Percentiles rank a stretch among this genome's conserved stretches.
These are phyloP conservation scores for Saturnispora zaruensis DNA, from an alignment of 805 yeast genomes.

Conservation along the genomic window DNA sequence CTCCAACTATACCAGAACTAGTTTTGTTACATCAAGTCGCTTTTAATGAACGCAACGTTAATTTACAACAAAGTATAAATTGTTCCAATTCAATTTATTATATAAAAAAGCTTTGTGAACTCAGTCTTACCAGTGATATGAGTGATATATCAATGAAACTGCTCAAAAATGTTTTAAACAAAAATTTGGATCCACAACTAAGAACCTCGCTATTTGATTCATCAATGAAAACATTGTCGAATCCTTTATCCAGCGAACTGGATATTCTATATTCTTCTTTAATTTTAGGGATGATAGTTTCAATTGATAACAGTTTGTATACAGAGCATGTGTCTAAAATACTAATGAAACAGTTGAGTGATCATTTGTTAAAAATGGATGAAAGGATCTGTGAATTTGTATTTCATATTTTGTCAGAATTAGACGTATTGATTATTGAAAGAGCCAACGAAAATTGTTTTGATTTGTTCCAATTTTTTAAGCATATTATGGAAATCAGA, in stretches of 20 bases:
- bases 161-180: neutral
- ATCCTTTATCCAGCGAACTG: neutral
- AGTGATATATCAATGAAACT: neutral
- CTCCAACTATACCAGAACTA: neutral
- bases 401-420: slow-evolving; percentile 7
- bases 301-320: slow-evolving; percentile 5
- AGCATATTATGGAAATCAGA: slow-evolving; percentile 9
- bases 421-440: slow-evolving; percentile 6
- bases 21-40: neutral
- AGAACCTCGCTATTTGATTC: neutral
- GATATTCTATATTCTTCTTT: slow-evolving; percentile 7
- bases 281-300: slow-evolving; percentile 9
- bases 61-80: neutral
- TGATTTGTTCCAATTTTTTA: slow-evolving; percentile 9
- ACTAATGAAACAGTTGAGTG: slow-evolving; percentile 1
- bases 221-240: neutral
- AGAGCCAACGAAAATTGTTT: slow-evolving; percentile 1
- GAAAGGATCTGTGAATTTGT: slow-evolving; percentile 7
- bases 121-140: neutral
- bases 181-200: neutral
- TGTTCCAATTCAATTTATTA: neutral
- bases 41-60: neutral
- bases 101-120: slow-evolving; percentile 1
- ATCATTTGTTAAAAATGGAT: slow-evolving; percentile 5
- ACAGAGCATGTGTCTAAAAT: neutral